phyloP scores from a whole-genome alignment of 1,284 basidiomycete genomes.

The Ceratobasidium theobromae region DNA sequence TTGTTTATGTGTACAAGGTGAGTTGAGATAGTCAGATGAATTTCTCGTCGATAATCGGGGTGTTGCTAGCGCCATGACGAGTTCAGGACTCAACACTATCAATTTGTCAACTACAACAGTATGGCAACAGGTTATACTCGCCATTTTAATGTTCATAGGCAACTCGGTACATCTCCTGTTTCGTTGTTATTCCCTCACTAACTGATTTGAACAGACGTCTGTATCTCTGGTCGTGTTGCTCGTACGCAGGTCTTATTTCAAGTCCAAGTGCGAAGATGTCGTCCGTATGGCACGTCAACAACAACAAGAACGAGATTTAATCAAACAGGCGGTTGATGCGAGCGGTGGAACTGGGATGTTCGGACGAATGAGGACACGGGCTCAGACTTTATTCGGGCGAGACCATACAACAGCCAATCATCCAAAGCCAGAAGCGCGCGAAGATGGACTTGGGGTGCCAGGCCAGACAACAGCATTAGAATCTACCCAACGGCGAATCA shows the following conservation, averaged over 20 bases:
- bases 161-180: slow-evolving; percentile 17
- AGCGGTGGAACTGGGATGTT: not conserved
- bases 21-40: not conserved
- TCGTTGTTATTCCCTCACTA: not conserved
- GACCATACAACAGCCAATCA: not conserved
- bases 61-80: slow-evolving; percentile 18
- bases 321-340: not conserved
- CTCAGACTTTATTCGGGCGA: slow-evolving; percentile 13
- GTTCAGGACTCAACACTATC: slow-evolving; percentile 21
- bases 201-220: not conserved
- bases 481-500: not conserved
- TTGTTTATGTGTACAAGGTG: slow-evolving; percentile 30
- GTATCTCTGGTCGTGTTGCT: slow-evolving; percentile 7
- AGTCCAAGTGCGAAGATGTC: slow-evolving; percentile 21
- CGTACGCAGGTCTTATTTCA: slow-evolving; percentile 24
- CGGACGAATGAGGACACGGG: slow-evolving; percentile 8
- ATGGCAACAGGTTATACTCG: slow-evolving; percentile 27
- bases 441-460: not conserved
- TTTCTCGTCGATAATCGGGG: not conserved
- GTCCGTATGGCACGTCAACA: slow-evolving; percentile 22
- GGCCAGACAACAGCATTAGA: not conserved
- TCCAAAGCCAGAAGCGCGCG: not conserved
- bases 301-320: slow-evolving; percentile 7
- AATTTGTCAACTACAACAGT: slow-evolving; percentile 12
- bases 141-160: slow-evolving; percentile 25